A percentile compares a stretch with the other conserved stretches of the same genome.
phyloP scores from a whole-genome alignment of 139 green algal species.

The Mychonastes homosphaera region DNA sequence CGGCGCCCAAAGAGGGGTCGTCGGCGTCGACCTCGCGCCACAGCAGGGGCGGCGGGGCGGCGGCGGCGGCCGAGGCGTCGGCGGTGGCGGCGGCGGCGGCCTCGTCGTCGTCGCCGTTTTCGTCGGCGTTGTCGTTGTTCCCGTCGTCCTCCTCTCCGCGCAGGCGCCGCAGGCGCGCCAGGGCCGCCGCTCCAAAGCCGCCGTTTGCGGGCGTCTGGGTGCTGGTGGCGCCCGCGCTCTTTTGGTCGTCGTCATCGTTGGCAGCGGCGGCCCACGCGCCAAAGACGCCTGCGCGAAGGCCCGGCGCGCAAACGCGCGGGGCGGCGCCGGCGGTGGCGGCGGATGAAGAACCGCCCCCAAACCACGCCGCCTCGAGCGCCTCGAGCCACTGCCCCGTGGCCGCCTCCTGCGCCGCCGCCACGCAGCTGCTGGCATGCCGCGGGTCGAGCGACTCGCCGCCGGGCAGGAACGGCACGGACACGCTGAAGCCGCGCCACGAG shows the following conservation, averaged over 20 bases:
- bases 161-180: no score
- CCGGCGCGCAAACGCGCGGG: not conserved
- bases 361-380: constrained; percentile 20
- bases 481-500: constrained; percentile 47
- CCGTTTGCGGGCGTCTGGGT: no score
- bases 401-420: constrained; percentile 35
- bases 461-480: constrained; percentile 46
- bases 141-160: no score
- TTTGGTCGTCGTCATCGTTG: no score
- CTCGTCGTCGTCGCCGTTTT: no score
- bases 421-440: constrained; percentile 19
- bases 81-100: not conserved
- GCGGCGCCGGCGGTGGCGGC: not conserved
- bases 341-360: not conserved
- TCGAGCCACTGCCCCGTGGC: constrained; percentile 37
- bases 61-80: constrained; percentile 1
- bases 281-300: not conserved
- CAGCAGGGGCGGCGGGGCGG: no score
- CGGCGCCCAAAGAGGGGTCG: no score
- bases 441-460: constrained; percentile 31
- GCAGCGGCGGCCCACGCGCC: no score
- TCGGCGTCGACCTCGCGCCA: no score
- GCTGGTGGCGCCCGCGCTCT: no score
- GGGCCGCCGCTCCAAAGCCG: no score
- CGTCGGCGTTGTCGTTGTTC: no score